Conservation (phyloP, 306 rosid genomes). For the Heteromeles arbutifolia region DNA sequence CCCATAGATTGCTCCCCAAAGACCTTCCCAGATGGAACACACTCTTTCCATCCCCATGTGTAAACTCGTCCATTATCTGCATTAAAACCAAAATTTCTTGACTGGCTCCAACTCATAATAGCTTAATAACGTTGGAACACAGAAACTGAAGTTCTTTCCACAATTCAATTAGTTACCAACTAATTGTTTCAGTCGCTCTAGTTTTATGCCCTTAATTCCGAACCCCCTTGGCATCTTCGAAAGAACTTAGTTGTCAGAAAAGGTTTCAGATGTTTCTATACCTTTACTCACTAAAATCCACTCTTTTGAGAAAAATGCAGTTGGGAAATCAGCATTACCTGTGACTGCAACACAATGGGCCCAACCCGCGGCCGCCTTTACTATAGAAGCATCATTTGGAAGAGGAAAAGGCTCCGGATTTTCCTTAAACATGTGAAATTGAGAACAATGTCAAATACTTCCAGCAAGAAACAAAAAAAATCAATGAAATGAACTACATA, state of each 20-base stretch:
- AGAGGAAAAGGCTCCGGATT: slow-evolving; percentile 91
- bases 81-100: background rate
- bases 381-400: slow-evolving; percentile 57
- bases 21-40: slow-evolving; percentile 91
- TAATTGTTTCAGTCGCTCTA: slow-evolving; percentile 1
- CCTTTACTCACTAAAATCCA: slow-evolving; percentile 2
- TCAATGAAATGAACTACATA: background rate
- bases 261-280: background rate
- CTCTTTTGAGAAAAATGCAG: background rate
- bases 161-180: slow-evolving; percentile 5
- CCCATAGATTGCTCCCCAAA: slow-evolving; percentile 44
- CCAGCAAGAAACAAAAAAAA: background rate
- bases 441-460: slow-evolving; percentile 20
- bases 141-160: background rate
- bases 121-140: background rate
- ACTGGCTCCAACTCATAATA: slow-evolving; percentile 1
- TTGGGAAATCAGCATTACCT: slow-evolving; percentile 46
- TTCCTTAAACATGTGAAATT: slow-evolving; percentile 51
- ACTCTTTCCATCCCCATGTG: slow-evolving; percentile 99
- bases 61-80: slow-evolving; percentile 75
- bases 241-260: background rate
- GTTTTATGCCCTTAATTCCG: slow-evolving; percentile 8
- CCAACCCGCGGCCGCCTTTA: slow-evolving; percentile 88
- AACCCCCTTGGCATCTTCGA: slow-evolving; percentile 5
- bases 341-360: slow-evolving; percentile 88